Conservation (phyloP, 805 yeast genomes). For the Candida schatavii region DNA sequence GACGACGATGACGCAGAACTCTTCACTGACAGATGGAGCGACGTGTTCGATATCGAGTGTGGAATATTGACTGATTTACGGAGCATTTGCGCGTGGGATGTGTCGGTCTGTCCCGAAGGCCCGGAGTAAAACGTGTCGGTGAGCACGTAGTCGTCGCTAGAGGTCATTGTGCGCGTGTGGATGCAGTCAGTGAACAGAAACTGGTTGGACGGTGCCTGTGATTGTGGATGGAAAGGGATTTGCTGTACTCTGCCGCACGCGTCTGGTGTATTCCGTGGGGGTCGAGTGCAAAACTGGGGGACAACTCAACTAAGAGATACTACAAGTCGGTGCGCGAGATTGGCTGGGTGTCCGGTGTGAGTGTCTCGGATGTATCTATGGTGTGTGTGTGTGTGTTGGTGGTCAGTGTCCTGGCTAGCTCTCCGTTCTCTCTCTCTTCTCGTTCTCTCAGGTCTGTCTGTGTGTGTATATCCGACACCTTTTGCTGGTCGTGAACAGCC, state of each 20-base stretch:
- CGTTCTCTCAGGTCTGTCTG: not conserved
- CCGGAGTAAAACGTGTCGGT: conserved; percentile 8
- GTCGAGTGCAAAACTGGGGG: no score
- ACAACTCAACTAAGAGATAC: no score
- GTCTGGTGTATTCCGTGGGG: no score
- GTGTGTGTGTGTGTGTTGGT: no score
- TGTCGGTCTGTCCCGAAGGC: not conserved
- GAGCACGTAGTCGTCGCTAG: conserved; percentile 8
- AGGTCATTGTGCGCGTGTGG: not conserved
- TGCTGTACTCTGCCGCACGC: no score
- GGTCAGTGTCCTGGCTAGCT: no score
- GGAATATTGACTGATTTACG: conserved; percentile 2
- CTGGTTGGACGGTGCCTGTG: no score
- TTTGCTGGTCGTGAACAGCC: not conserved
- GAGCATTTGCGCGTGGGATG: not conserved
- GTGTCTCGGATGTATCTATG: no score
- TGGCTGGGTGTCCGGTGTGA: no score
- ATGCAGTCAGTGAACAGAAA: not conserved
- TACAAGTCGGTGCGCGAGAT: no score
- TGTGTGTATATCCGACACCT: not conserved
- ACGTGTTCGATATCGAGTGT: conserved; percentile 3
- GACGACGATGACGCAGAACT: not conserved
- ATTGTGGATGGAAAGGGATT: no score
- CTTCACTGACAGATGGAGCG: not conserved
- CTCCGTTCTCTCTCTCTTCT: no score